Evolutionary conservation across 495 filamentous ascomycete species (phyloP), one percentile per base, ranked within the genome.

Genomic region (Hypomontagnella monticulosa): DNA sequence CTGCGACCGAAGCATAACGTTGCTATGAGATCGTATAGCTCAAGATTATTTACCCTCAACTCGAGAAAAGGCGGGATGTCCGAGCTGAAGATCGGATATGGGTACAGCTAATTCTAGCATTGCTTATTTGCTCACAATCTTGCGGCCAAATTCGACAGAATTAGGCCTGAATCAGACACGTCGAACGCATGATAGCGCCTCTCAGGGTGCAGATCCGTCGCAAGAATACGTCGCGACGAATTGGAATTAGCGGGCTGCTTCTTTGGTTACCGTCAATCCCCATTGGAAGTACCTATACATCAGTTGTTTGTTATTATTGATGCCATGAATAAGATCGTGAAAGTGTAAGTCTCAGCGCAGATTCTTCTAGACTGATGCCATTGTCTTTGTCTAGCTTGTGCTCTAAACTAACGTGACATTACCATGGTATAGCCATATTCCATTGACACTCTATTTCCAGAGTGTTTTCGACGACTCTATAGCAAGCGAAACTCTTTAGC

Each of bases 401-500:
- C 30, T 55, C 66, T 69, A 69, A 37, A 59, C 66, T 69, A 69
- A 63, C 36, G 66, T 56, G 44, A 63, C 54, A 60, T 57, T 38
- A 9, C 42, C 59, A 63, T 19, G 53, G 66, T 63, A 50, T 51
- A 69, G 60, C 55, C 16, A 34, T 52, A 27, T 15, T 15, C 19
- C 15, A 50, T 20, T 34, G 36, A 27, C 43, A 42, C 43, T 50
- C 60, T 16, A 52, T 44, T 16, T 55, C 43, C 19, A 2, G 42
- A 43, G 38, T 56, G 34, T 42, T 51, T 19, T 11, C 1, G 32
- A 23, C 51, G 56, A 46, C 41, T 50, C 59, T 50, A 40, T 57
- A 60, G 54, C 59, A 54, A 60, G 44, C 47, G 12, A 34, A 43
- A 30, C 54, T 49, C n/a, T 36, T 19, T 34, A 41, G 43, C 32